Percentiles rank a stretch among this genome's conserved stretches.
These are phyloP conservation scores for Amylostereum chailletii DNA, from an alignment of 1,284 basidiomycete species.

Conservation along the genomic window DNA sequence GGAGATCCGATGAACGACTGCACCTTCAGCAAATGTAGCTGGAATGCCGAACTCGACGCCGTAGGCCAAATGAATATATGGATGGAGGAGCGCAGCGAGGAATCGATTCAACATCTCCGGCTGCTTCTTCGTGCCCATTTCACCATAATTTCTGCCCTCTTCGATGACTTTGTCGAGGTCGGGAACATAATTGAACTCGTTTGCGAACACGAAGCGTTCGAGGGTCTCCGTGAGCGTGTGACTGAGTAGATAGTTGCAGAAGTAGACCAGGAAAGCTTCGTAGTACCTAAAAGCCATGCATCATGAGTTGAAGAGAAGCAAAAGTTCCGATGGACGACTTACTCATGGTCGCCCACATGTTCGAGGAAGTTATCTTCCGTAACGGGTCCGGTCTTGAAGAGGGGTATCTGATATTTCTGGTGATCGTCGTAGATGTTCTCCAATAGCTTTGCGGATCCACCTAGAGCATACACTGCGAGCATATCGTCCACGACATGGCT, in stretches of 20 bases:
- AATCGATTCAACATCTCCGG: constrained; percentile 56
- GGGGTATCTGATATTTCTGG: not conserved
- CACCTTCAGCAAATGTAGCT: constrained; percentile 60
- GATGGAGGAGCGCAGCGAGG: constrained; percentile 51
- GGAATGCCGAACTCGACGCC: constrained; percentile 55
- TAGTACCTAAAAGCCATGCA: constrained; percentile 20
- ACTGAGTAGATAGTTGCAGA: constrained; percentile 34
- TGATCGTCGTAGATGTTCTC: not conserved
- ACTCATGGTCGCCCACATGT: constrained; percentile 1
- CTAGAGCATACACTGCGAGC: not conserved
- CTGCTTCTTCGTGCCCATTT: constrained; percentile 17
- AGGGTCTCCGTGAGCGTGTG: constrained; percentile 33
- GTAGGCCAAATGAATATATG: constrained; percentile 56
- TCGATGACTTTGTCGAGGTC: constrained; percentile 4
- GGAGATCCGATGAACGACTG: not conserved
- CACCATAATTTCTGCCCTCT: constrained; percentile 10
- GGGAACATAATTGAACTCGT: constrained; percentile 30
- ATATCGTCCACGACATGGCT: constrained; percentile 1
- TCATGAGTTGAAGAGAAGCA: not conserved
- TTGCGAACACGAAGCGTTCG: constrained; percentile 51
- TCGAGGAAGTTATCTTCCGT: constrained; percentile 1
- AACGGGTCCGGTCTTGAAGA: not conserved
- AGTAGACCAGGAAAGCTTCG: constrained; percentile 48
- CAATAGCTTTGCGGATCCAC: not conserved
- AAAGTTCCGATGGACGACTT: not conserved